A percentile compares a stretch with the other conserved stretches of the same genome.
Evolutionary conservation across 805 yeast species (phyloP).

Genomic region (Grigorovia transvaalensis): DNA sequence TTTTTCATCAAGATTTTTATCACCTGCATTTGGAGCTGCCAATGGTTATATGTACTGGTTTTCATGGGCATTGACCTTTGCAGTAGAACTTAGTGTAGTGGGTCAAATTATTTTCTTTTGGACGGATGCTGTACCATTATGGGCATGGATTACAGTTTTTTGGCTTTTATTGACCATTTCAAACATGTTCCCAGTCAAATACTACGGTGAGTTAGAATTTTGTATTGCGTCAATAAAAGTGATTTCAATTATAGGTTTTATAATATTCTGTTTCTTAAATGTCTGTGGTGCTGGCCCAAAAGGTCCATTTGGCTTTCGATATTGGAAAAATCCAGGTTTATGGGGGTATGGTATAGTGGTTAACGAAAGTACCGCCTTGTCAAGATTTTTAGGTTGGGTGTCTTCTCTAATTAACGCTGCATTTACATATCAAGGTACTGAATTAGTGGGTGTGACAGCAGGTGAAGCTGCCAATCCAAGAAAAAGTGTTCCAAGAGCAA

Average conservation of each 20-base stretch:
- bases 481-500: slow-evolving; percentile 55
- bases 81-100: slow-evolving; percentile 56
- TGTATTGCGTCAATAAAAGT: slow-evolving; percentile 58
- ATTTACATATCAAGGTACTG: slow-evolving; percentile 68
- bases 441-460: slow-evolving; percentile 56
- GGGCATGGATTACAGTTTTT: slow-evolving; percentile 58
- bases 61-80: slow-evolving; percentile 62
- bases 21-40: slow-evolving; percentile 58
- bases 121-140: slow-evolving; percentile 57
- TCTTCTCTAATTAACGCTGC: slow-evolving; percentile 55
- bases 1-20: slow-evolving; percentile 51
- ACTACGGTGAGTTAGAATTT: slow-evolving; percentile 61
- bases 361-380: slow-evolving; percentile 25
- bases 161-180: slow-evolving; percentile 39
- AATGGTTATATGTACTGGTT: slow-evolving; percentile 63
- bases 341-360: slow-evolving; percentile 53
- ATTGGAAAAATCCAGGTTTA: slow-evolving; percentile 67
- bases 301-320: slow-evolving; percentile 62
- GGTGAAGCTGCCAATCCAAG: slow-evolving; percentile 59
- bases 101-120: slow-evolving; percentile 52
- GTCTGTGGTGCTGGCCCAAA: slow-evolving; percentile 56
- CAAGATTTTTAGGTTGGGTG: slow-evolving; percentile 53
- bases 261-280: slow-evolving; percentile 51
- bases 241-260: slow-evolving; percentile 53
- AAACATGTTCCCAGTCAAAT: slow-evolving; percentile 53